Evolutionary conservation across 192 early-diverging fungal species (phyloP).

Genomic region (Funneliformis geosporum): DNA sequence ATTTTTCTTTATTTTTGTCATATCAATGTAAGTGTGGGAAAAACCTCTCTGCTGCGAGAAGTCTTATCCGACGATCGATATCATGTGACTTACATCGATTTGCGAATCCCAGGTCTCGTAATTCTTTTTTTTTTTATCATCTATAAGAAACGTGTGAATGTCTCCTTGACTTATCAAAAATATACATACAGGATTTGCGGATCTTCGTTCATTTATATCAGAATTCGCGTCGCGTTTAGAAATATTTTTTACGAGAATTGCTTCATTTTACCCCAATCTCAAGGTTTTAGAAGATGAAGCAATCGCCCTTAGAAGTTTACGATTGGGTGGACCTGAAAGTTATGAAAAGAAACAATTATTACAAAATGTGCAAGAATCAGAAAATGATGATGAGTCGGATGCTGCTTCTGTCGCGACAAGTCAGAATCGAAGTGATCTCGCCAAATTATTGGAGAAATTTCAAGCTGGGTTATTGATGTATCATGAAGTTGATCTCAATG

Average conservation of each 20-base stretch:
- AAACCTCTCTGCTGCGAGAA: not conserved
- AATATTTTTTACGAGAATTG: not conserved
- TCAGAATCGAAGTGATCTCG: not conserved
- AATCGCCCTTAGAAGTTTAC: not conserved
- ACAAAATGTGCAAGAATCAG: too few relatives aligned
- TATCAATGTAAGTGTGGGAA: not conserved
- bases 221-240: not conserved
- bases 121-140: not conserved
- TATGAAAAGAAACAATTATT: not conserved
- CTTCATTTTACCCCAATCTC: not conserved
- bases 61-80: not conserved
- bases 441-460: conserved; percentile 10
- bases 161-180: too few relatives aligned
- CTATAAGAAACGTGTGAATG: too few relatives aligned
- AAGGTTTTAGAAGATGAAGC: not conserved
- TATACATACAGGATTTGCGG: not conserved
- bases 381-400: not conserved
- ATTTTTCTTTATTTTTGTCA: too few relatives aligned
- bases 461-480: not conserved
- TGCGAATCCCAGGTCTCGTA: not conserved
- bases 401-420: not conserved
- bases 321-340: conserved; percentile 1
- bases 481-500: not conserved
- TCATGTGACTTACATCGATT: conserved; percentile 13
- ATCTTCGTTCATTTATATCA: not conserved